These are phyloP conservation scores for Cladosporium sp. DNA, from an alignment of 2,329 filamentous ascomycete species.

Conservation along the genomic window DNA sequence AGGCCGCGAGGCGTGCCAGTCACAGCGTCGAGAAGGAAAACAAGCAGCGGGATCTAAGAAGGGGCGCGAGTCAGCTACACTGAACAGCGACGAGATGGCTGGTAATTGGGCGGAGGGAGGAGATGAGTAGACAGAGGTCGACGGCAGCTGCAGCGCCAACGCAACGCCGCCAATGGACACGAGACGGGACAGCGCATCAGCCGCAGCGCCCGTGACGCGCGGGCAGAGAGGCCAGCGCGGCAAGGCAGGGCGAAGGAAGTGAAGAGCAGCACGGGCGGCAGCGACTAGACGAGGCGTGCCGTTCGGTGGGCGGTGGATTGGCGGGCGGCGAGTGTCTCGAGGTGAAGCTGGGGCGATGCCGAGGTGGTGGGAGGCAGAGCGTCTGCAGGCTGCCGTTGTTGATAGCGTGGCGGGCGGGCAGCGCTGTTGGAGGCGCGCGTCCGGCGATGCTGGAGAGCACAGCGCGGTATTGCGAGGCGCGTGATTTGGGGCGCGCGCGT, in stretches of 20 bases:
- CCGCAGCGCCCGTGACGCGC: slow-evolving; percentile 10
- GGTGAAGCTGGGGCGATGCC: not conserved
- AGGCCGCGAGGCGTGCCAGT: slow-evolving; percentile 14
- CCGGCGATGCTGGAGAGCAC: too few species aligned
- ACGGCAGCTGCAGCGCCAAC: slow-evolving; percentile 22
- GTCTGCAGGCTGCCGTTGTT: slow-evolving; percentile 10
- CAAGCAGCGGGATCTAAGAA: slow-evolving; percentile 13
- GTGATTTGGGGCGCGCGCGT: not conserved
- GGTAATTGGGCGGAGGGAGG: slow-evolving; percentile 23
- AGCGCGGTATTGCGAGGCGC: too few species aligned
- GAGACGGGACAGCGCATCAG: slow-evolving; percentile 14
- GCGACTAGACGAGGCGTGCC: not conserved
- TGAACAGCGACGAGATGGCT: slow-evolving; percentile 16
- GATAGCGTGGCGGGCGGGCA: slow-evolving; percentile 6
- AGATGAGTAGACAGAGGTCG: slow-evolving; percentile 17
- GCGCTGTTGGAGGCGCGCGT: not conserved
- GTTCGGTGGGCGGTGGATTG: not conserved
- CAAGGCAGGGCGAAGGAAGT: not conserved
- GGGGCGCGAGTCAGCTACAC: slow-evolving; percentile 20
- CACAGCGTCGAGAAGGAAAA: slow-evolving; percentile 11
- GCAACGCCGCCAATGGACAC: slow-evolving; percentile 21
- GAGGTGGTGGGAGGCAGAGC: slow-evolving; percentile 5
- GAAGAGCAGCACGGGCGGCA: not conserved
- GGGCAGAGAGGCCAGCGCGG: slow-evolving; percentile 2
- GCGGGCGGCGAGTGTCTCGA: not conserved